Evolutionary conservation across 345 rosid species (phyloP).

Genomic region (Aquilaria yunnanensis): DNA sequence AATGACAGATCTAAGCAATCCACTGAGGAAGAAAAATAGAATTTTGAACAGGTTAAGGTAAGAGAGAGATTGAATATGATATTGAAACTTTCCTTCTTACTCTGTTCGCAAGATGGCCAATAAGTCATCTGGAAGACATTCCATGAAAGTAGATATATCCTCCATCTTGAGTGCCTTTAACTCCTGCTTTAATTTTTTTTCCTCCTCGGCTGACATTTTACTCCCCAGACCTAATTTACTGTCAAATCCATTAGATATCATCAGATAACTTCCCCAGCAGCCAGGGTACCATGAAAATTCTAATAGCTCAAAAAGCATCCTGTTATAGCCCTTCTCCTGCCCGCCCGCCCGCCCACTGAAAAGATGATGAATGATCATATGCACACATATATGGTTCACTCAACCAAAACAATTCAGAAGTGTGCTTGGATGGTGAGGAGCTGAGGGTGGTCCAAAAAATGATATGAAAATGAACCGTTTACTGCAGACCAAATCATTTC

Average conservation of each 20-base stretch:
- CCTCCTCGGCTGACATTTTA: constrained; percentile 66
- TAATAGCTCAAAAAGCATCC: not conserved
- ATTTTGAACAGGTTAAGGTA: constrained; percentile 1
- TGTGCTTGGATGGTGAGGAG: too few species aligned
- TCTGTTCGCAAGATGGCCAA: constrained; percentile 64
- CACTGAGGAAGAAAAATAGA: constrained; percentile 31
- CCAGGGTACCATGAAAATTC: not conserved
- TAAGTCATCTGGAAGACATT: constrained; percentile 77
- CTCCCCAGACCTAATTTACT: constrained; percentile 70
- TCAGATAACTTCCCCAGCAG: not conserved
- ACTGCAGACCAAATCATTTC: too few species aligned
- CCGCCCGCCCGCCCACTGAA: not conserved
- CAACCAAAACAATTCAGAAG: too few species aligned
- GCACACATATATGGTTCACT: too few species aligned
- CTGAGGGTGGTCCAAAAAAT: too few species aligned
- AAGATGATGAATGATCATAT: not conserved
- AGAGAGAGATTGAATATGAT: constrained; percentile 2
- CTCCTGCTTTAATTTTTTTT: constrained; percentile 54
- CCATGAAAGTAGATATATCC: constrained; percentile 83
- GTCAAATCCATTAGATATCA: constrained; percentile 18
- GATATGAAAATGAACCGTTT: too few species aligned
- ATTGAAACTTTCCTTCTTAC: constrained; percentile 31
- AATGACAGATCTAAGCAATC: constrained; percentile 56
- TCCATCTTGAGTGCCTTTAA: constrained; percentile 60
- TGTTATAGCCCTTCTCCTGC: not conserved